phyloP scores from a whole-genome alignment of 148 eudicot species.

The Amaranthus palmeri region DNA sequence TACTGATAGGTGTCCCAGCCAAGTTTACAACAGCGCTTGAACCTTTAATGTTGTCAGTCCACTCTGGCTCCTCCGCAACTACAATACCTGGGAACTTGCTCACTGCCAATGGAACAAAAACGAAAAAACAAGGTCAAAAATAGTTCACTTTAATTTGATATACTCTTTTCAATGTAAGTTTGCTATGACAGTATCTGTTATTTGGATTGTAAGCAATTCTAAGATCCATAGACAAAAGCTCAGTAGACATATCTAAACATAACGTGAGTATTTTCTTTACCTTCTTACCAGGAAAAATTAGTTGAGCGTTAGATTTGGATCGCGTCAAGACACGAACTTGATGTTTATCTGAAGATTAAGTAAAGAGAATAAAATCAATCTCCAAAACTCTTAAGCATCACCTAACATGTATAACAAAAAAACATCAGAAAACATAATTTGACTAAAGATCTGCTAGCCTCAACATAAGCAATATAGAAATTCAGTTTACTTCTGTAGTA shows the following conservation, averaged over 20 bases:
- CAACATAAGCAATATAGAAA: no score
- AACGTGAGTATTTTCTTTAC: conserved; percentile 43
- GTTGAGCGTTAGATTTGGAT: conserved; percentile 70
- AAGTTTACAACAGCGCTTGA: conserved; percentile 92
- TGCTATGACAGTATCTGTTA: neutral
- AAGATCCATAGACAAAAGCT: conserved; percentile 4
- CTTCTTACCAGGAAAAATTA: conserved; percentile 99
- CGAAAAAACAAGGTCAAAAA: neutral
- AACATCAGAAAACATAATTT: no score
- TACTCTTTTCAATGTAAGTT: neutral
- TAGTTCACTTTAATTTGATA: neutral
- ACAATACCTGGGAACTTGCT: conserved; percentile 83
- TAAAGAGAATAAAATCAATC: neutral
- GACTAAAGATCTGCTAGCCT: no score
- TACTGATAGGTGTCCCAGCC: conserved; percentile 95
- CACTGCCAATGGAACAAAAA: conserved; percentile 33
- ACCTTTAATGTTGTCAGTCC: conserved; percentile 79
- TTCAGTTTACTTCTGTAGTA: no score
- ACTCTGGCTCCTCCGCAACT: conserved; percentile 77
- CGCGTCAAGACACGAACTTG: conserved; percentile 77
- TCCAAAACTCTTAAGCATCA: conserved; percentile 1
- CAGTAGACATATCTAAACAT: conserved; percentile 5
- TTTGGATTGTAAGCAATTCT: neutral
- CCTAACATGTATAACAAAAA: neutral
- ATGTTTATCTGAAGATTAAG: conserved; percentile 61